Conservation (phyloP, 1,139 yeast genomes). For the Pichia sp. region DNA sequence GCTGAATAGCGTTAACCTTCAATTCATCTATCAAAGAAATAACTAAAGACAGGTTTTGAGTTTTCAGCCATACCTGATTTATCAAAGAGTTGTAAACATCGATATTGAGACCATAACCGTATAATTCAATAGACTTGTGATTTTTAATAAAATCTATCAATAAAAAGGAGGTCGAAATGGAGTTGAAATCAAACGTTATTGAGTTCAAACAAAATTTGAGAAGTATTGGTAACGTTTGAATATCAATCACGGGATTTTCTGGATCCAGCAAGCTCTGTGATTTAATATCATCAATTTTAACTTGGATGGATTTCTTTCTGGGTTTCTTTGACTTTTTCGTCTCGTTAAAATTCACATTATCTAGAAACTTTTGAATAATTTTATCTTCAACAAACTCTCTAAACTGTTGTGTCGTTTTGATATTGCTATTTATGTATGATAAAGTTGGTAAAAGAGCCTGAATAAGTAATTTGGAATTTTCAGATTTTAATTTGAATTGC, state of each 20-base stretch:
- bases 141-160: constrained; percentile 21
- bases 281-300: constrained; percentile 8
- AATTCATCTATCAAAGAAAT: constrained; percentile 22
- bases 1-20: constrained; percentile 23
- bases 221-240: constrained; percentile 22
- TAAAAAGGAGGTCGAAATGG: constrained; percentile 19
- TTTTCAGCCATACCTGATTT: constrained; percentile 20
- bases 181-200: constrained; percentile 22
- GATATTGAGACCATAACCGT: constrained; percentile 23
- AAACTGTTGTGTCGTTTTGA: constrained; percentile 16
- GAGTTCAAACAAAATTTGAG: constrained; percentile 22
- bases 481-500: constrained; percentile 10
- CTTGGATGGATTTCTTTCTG: background rate
- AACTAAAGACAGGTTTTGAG: constrained; percentile 21
- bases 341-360: background rate
- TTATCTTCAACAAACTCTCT: constrained; percentile 15
- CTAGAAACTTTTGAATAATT: constrained; percentile 16
- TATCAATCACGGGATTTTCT: constrained; percentile 16
- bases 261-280: constrained; percentile 12
- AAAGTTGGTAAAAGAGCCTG: constrained; percentile 19
- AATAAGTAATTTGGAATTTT: constrained; percentile 8
- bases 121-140: constrained; percentile 23
- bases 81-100: constrained; percentile 24
- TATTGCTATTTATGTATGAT: constrained; percentile 14
- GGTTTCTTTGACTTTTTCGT: background rate